Conservation (phyloP, 805 yeast species). For the Alloascoidea hylecoeti region DNA sequence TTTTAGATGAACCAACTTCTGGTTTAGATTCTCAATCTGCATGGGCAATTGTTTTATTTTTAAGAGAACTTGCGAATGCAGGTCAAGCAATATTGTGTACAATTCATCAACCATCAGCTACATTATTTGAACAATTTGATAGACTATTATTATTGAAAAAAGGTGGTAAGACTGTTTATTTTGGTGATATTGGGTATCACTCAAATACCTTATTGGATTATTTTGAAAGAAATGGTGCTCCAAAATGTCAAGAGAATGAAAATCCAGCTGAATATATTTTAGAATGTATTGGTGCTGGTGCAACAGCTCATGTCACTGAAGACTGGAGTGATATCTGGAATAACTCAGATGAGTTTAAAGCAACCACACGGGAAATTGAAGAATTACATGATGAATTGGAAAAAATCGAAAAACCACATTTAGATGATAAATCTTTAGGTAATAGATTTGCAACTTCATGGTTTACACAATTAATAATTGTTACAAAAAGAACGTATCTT, state of each 20-base stretch:
- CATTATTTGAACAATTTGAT: conserved; percentile 53
- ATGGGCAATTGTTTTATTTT: conserved; percentile 55
- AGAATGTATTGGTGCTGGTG: conserved; percentile 71
- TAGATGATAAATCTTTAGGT: too few relatives aligned
- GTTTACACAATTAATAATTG: conserved; percentile 25
- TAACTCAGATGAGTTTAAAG: conserved; percentile 25
- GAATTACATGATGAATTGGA: conserved; percentile 17
- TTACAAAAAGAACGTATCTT: conserved; percentile 25
- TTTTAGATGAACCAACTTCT: conserved; percentile 60
- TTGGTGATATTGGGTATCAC: conserved; percentile 65
- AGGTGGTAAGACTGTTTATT: conserved; percentile 73
- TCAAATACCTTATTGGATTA: conserved; percentile 43
- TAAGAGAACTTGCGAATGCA: conserved; percentile 52
- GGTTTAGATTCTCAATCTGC: conserved; percentile 56
- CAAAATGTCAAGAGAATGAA: conserved; percentile 41
- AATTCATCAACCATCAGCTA: conserved; percentile 68
- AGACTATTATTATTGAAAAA: conserved; percentile 50
- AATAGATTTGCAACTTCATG: conserved; percentile 33
- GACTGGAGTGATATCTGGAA: conserved; percentile 59
- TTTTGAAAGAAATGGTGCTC: conserved; percentile 63
- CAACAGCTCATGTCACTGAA: conserved; percentile 41
- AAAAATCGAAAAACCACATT: too few relatives aligned
- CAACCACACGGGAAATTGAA: conserved; percentile 19
- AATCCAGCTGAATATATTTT: conserved; percentile 71
- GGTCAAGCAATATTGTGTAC: conserved; percentile 71